A percentile compares a stretch with the other conserved stretches of the same genome.
Conservation (phyloP, 208 protist genomes). For the Crithidia brevicula region DNA sequence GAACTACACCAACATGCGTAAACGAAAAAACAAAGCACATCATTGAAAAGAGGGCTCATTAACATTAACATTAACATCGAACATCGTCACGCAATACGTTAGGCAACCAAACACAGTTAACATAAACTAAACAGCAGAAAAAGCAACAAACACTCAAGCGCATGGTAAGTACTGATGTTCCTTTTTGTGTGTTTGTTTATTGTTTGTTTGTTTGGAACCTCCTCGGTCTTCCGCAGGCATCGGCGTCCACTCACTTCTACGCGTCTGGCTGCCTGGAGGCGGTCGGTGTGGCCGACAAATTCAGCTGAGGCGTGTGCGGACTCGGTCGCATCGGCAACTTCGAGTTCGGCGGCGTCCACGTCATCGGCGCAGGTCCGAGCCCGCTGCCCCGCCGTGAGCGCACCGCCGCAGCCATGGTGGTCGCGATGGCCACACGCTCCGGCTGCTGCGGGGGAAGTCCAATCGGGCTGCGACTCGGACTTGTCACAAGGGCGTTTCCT, state of each 20-base stretch:
- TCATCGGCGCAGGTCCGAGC: background rate
- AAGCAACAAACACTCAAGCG: no score
- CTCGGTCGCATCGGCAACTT: constrained; percentile 10
- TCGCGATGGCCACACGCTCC: constrained; percentile 12
- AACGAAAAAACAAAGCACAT: no score
- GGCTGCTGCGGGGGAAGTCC: constrained; percentile 8
- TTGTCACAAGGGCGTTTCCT: background rate
- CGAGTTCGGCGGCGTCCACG: constrained; percentile 18
- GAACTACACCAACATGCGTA: no score
- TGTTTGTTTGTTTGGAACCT: no score
- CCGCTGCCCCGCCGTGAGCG: constrained; percentile 9
- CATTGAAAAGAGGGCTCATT: no score
- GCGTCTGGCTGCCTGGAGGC: background rate
- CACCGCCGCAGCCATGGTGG: constrained; percentile 5
- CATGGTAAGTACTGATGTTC: no score
- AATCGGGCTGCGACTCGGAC: constrained; percentile 19
- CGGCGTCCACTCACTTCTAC: background rate
- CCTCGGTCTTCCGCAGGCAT: no score
- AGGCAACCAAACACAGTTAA: no score
- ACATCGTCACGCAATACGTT: no score
- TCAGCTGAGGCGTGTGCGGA: background rate
- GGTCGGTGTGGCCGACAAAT: background rate
- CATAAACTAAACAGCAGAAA: constrained; percentile 5
- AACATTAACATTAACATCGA: no score
- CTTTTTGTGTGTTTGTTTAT: no score